These are phyloP conservation scores for Elsinoe batatas DNA, from an alignment of 2,329 filamentous ascomycete species.

Conservation along the genomic window DNA sequence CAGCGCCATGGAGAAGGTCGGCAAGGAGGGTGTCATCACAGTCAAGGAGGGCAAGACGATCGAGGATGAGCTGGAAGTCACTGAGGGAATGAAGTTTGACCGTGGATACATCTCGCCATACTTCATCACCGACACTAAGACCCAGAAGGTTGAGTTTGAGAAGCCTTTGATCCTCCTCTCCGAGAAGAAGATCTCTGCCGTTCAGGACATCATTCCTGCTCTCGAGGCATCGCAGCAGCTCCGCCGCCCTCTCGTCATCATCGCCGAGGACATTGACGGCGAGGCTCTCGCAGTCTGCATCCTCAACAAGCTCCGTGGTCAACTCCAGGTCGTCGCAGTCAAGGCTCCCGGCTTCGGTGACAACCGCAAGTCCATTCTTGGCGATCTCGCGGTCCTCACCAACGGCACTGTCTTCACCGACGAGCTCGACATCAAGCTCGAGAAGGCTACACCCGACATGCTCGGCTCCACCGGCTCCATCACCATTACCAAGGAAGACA, in stretches of 20 bases:
- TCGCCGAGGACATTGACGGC: constrained; percentile 97
- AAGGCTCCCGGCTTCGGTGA: constrained; percentile 99
- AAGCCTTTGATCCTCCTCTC: constrained; percentile 97
- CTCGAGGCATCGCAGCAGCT: constrained; percentile 94
- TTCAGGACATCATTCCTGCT: constrained; percentile 96
- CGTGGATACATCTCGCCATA: constrained; percentile 97
- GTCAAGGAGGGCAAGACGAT: constrained; percentile 99
- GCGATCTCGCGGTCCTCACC: constrained; percentile 89
- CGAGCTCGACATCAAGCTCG: constrained; percentile 97
- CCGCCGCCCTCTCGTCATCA: constrained; percentile 92
- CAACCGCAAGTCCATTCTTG: constrained; percentile 99
- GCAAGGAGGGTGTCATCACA: constrained; percentile 99
- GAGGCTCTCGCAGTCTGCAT: constrained; percentile 98
- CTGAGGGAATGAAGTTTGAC: constrained; percentile 99
- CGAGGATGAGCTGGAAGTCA: constrained; percentile 94
- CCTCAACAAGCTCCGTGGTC: constrained; percentile 98
- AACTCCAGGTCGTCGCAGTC: constrained; percentile 95
- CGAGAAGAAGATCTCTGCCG: constrained; percentile 99
- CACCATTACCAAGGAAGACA: constrained; percentile 99
- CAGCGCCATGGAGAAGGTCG: constrained; percentile 99
- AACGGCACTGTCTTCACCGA: constrained; percentile 97
- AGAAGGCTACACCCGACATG: constrained; percentile 93
- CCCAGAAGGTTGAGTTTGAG: constrained; percentile 99
- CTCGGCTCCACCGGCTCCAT: constrained; percentile 95
- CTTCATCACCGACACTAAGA: constrained; percentile 99